Percentiles rank a stretch among this genome's conserved stretches.
phyloP scores from a whole-genome alignment of 208 protist species.

The Leishmania guyanensis region DNA sequence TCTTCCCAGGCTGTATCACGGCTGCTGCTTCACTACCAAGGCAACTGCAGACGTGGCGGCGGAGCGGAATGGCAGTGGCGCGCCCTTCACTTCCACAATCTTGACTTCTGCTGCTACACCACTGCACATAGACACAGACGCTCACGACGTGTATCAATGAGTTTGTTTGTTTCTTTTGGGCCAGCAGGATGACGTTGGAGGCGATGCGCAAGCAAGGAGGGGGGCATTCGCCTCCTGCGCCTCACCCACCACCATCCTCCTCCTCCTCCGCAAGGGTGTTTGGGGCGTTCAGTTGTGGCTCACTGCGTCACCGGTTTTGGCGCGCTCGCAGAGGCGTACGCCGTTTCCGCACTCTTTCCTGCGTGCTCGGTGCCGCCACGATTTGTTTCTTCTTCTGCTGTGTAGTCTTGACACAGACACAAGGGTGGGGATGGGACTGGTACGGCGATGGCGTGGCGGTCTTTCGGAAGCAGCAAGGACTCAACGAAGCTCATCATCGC shows the following conservation, averaged over 20 bases:
- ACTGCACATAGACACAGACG: neutral
- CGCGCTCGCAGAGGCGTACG: neutral
- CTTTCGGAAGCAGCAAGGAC: neutral
- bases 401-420: conserved; percentile 1
- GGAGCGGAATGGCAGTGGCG: neutral
- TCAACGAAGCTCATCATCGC: neutral
- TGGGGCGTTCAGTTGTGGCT: neutral
- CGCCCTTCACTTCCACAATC: neutral
- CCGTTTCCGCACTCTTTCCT: neutral
- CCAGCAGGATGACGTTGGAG: neutral
- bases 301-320: neutral
- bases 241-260: neutral
- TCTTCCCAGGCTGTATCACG: neutral
- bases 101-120: neutral
- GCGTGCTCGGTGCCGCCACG: neutral
- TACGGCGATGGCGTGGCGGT: neutral
- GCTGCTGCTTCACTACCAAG: neutral
- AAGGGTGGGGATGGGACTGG: neutral
- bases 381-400: neutral
- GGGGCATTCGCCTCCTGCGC: neutral
- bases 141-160: neutral
- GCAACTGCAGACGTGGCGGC: neutral
- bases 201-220: neutral
- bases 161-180: neutral
- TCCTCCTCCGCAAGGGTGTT: neutral